phyloP scores from a whole-genome alignment of 129 eudicot species.

The Glebionis coronaria region DNA sequence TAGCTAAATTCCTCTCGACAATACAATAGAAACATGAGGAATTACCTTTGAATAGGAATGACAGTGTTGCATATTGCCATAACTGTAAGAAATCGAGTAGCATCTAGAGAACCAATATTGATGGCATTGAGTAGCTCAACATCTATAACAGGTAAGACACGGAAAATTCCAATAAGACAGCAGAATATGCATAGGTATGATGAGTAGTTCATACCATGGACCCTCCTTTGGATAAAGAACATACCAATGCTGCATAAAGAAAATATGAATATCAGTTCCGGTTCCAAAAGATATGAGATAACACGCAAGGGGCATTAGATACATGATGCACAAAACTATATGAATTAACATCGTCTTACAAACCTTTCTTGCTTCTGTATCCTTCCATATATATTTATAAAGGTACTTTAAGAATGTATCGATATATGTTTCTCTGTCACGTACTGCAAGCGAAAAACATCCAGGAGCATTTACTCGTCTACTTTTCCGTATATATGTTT shows the following conservation, averaged over 20 bases:
- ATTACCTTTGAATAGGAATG: slow-evolving; percentile 79
- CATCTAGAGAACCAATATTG: slow-evolving; percentile 61
- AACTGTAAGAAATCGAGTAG: slow-evolving; percentile 72
- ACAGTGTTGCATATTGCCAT: slow-evolving; percentile 97
- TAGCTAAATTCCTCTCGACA: too few relatives aligned
- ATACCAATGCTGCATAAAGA: slow-evolving; percentile 87
- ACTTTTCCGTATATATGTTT: too few relatives aligned
- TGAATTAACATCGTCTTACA: slow-evolving; percentile 13
- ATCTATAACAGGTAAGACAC: slow-evolving; percentile 51
- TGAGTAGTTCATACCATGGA: slow-evolving; percentile 91
- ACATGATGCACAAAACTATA: slow-evolving; percentile 9
- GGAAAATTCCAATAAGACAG: slow-evolving; percentile 6
- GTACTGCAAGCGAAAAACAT: too few relatives aligned
- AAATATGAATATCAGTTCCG: slow-evolving; percentile 22
- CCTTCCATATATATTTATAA: slow-evolving; percentile 98
- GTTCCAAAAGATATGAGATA: slow-evolving; percentile 8
- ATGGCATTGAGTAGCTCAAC: slow-evolving; percentile 68
- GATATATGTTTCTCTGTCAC: too few relatives aligned
- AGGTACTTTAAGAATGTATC: too few relatives aligned
- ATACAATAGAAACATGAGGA: slow-evolving; percentile 53
- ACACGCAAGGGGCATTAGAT: slow-evolving; percentile 3
- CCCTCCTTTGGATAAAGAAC: slow-evolving; percentile 80
- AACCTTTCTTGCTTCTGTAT: slow-evolving; percentile 96
- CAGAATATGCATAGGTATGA: slow-evolving; percentile 49
- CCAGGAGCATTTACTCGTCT: too few relatives aligned